Percentiles rank a stretch among this genome's conserved stretches.
Conservation (phyloP, 208 protist genomes). For the Paratrypanosoma confusum region DNA sequence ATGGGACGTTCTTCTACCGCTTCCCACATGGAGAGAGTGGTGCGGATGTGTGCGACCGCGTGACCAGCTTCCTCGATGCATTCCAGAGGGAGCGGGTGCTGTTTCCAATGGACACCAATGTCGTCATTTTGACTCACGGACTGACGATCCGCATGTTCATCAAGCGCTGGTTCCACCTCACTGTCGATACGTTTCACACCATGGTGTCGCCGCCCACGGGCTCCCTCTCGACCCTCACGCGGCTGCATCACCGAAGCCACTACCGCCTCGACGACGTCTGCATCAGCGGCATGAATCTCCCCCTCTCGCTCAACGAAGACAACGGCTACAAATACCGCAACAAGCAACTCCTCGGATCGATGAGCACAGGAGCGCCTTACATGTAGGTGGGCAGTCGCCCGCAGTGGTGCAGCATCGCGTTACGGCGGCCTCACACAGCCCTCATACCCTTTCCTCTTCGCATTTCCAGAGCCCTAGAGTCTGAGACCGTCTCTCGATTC, state of each 20-base stretch:
- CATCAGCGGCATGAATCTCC: constrained; percentile 57
- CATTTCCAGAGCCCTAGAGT: too few species aligned
- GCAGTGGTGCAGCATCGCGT: too few species aligned
- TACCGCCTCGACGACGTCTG: constrained; percentile 63
- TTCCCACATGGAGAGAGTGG: constrained; percentile 88
- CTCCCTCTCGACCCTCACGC: constrained; percentile 54
- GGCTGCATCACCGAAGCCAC: constrained; percentile 63
- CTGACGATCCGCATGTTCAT: constrained; percentile 84
- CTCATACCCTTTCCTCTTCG: too few species aligned
- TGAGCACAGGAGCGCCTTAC: constrained; percentile 80
- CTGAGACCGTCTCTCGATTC: too few species aligned
- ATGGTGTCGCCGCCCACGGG: constrained; percentile 71
- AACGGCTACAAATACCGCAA: constrained; percentile 87
- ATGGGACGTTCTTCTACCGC: constrained; percentile 90
- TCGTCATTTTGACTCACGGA: constrained; percentile 85
- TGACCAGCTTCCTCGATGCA: constrained; percentile 82
- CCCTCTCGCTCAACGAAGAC: constrained; percentile 70
- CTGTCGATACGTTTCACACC: constrained; percentile 81
- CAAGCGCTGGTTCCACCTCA: constrained; percentile 85
- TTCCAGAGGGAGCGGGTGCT: constrained; percentile 72
- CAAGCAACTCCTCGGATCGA: constrained; percentile 75
- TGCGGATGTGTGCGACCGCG: constrained; percentile 87
- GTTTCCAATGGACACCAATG: constrained; percentile 77
- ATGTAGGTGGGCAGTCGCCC: too few species aligned
- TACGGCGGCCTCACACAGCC: too few species aligned